phyloP scores from a whole-genome alignment of 2,329 filamentous ascomycete genomes.

The Pezicula neosporulosa region DNA sequence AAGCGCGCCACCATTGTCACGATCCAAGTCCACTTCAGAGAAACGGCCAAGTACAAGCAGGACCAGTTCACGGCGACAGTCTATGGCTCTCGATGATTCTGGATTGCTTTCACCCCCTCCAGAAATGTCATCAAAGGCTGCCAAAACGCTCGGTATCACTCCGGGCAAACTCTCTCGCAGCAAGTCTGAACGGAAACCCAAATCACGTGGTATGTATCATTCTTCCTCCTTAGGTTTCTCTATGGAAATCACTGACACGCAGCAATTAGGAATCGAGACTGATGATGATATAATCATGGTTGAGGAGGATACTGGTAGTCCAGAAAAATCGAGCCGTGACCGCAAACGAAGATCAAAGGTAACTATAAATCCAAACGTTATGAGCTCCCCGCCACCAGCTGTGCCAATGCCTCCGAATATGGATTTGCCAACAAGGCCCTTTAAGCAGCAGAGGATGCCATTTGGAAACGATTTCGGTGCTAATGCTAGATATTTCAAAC shows the following conservation, averaged over 20 bases:
- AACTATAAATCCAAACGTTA: conserved; percentile 22
- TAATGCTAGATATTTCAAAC: conserved; percentile 49
- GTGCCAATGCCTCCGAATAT: conserved; percentile 27
- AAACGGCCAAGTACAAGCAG: conserved; percentile 54
- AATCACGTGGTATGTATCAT: conserved; percentile 32
- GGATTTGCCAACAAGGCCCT: conserved; percentile 21
- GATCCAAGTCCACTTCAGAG: conserved; percentile 66
- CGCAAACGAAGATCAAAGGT: conserved; percentile 40
- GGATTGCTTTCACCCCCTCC: conserved; percentile 69
- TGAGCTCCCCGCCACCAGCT: conserved; percentile 19
- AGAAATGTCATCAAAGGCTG: conserved; percentile 70
- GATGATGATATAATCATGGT: conserved; percentile 51
- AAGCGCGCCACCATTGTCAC: conserved; percentile 62
- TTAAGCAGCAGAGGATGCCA: conserved; percentile 17
- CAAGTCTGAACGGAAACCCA: conserved; percentile 45
- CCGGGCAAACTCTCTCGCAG: conserved; percentile 43
- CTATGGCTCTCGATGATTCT: conserved; percentile 58
- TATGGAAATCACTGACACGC: conserved; percentile 12
- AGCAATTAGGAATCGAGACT: conserved; percentile 27
- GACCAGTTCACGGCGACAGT: conserved; percentile 63
- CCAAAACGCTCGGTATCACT: conserved; percentile 67
- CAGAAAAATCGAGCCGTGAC: conserved; percentile 44
- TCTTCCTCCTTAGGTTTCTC: not conserved
- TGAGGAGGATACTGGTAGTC: conserved; percentile 37
- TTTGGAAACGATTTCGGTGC: conserved; percentile 25